These are phyloP conservation scores for Scheffersomyces quercinus DNA, from an alignment of 1,139 yeast species.

Conservation along the genomic window DNA sequence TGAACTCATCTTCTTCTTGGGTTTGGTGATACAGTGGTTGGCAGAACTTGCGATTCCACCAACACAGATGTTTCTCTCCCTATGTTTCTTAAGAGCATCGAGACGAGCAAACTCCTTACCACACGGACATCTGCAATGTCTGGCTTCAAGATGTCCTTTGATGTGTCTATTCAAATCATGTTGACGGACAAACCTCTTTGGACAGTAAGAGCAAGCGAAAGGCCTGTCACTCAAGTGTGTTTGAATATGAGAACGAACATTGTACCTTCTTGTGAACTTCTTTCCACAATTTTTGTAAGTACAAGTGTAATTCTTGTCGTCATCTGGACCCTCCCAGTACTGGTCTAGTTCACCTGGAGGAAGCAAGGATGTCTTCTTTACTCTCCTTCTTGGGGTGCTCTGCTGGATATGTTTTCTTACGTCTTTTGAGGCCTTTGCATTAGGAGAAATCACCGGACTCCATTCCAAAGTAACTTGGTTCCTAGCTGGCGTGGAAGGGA, in stretches of 20 bases:
- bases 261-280: conserved; percentile 83
- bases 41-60: conserved; percentile 54
- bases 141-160: conserved; percentile 80
- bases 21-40: conserved; percentile 29
- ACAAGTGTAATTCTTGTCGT: conserved; percentile 68
- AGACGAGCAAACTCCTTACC: conserved; percentile 89
- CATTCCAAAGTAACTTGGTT: conserved; percentile 47
- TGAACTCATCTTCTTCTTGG: conserved; percentile 17
- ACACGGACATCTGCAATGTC: conserved; percentile 75
- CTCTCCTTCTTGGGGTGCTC: conserved; percentile 43
- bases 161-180: conserved; percentile 92
- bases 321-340: conserved; percentile 80
- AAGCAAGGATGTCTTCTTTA: conserved; percentile 66
- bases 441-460: conserved; percentile 57
- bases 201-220: conserved; percentile 60
- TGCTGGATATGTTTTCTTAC: conserved; percentile 42
- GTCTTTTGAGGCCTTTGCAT: conserved; percentile 37
- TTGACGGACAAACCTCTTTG: conserved; percentile 78
- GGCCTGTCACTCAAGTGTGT: conserved; percentile 96
- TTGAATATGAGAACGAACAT: conserved; percentile 95
- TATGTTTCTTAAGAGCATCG: conserved; percentile 85
- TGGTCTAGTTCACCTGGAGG: conserved; percentile 91
- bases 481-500: conserved; percentile 38
- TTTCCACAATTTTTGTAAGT: conserved; percentile 79
- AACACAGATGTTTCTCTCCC: conserved; percentile 72